Percentiles rank a stretch among this genome's conserved stretches.
Conservation (phyloP, 2,329 filamentous ascomycete genomes). For the Pezicula neosporulosa region DNA sequence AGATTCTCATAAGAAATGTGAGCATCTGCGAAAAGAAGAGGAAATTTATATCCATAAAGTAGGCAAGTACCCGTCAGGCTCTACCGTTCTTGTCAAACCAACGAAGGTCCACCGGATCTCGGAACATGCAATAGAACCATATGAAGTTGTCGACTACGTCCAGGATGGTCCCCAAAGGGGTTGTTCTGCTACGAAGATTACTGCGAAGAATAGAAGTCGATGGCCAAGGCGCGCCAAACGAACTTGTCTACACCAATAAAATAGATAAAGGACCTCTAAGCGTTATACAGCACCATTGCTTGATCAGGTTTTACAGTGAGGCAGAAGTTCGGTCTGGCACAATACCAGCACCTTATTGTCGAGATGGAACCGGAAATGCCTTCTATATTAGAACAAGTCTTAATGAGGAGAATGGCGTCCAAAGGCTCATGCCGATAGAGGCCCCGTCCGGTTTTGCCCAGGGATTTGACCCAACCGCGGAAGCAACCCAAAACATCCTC, state of each 20-base stretch:
- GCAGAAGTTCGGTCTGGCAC: constrained; percentile 25
- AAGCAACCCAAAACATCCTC: constrained; percentile 35
- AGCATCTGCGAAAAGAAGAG: constrained; percentile 27
- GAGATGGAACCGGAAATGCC: constrained; percentile 60
- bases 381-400: constrained; percentile 57
- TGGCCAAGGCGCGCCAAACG: constrained; percentile 28
- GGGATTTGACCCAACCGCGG: constrained; percentile 46
- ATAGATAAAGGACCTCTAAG: constrained; percentile 32
- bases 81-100: constrained; percentile 46
- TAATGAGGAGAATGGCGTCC: constrained; percentile 15
- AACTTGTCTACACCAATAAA: constrained; percentile 53
- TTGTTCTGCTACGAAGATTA: constrained; percentile 47
- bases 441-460: constrained; percentile 41
- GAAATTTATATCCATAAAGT: constrained; percentile 10
- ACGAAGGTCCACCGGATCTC: constrained; percentile 22
- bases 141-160: constrained; percentile 47
- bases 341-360: constrained; percentile 62
- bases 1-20: constrained; percentile 51
- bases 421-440: constrained; percentile 32
- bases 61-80: constrained; percentile 43
- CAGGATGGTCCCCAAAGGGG: constrained; percentile 19
- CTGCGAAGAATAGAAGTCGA: constrained; percentile 43
- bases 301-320: constrained; percentile 51
- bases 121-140: constrained; percentile 50
- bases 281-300: constrained; percentile 52